Conservation (phyloP, 345 rosid species). For the Laguncularia racemosa region DNA sequence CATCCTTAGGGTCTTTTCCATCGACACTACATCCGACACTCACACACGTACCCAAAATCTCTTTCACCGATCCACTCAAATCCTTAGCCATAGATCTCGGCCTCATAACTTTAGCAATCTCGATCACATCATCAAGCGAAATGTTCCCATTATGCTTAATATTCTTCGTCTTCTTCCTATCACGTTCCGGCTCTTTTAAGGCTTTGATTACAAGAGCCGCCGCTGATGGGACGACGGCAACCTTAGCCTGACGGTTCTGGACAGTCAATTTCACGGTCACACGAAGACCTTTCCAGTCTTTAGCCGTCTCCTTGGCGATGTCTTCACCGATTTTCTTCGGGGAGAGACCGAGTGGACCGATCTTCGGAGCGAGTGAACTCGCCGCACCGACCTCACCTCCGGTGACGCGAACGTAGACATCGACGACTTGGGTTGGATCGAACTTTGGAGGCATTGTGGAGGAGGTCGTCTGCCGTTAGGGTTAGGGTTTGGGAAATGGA, state of each 20-base stretch:
- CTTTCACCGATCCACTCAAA: conserved; percentile 45
- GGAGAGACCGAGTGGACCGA: conserved; percentile 59
- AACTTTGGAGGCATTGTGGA: conserved; percentile 56
- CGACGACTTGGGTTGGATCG: conserved; percentile 57
- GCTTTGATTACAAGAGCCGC: conserved; percentile 61
- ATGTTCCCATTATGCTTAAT: conserved; percentile 47
- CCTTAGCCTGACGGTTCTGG: conserved; percentile 64
- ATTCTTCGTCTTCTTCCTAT: conserved; percentile 46
- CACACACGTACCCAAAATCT: conserved; percentile 55
- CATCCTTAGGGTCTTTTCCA: conserved; percentile 47
- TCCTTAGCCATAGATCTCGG: conserved; percentile 58
- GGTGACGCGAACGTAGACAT: conserved; percentile 60
- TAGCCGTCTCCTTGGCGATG: conserved; percentile 63
- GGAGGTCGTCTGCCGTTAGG: no score
- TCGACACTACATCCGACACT: conserved; percentile 60
- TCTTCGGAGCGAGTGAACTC: conserved; percentile 54
- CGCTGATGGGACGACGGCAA: conserved; percentile 55
- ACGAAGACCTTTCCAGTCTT: conserved; percentile 67
- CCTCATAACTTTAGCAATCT: conserved; percentile 44
- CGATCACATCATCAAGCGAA: conserved; percentile 48
- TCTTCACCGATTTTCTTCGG: conserved; percentile 64
- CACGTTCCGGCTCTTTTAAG: conserved; percentile 53
- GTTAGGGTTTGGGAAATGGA: no score
- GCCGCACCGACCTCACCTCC: conserved; percentile 70
- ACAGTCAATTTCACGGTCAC: conserved; percentile 66